Evolutionary conservation across 257 asterid species (phyloP).

Genomic region (Perilla frutescens): DNA sequence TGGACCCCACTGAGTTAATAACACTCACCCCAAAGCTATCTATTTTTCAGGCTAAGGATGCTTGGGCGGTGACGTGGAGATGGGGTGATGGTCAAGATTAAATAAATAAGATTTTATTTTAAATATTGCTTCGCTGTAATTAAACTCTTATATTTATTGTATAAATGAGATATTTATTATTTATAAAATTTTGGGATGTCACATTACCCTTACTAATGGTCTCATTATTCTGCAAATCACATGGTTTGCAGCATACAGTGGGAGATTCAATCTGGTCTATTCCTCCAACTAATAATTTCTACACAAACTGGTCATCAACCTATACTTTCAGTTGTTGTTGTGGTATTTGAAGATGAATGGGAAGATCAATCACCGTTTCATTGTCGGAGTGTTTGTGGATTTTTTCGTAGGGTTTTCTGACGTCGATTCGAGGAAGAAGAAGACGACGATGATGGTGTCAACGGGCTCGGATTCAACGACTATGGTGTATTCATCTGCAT

Average conservation of each 20-base stretch:
- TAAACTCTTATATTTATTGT: too few relatives aligned
- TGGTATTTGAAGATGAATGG: conserved; percentile 75
- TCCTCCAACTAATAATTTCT: conserved; percentile 58
- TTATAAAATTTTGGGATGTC: too few relatives aligned
- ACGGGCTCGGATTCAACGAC: background rate
- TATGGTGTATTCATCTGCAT: conserved; percentile 18
- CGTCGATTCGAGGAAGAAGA: background rate
- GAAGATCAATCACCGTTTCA: conserved; percentile 54
- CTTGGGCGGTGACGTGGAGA: too few relatives aligned
- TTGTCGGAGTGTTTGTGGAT: conserved; percentile 72
- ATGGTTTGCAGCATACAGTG: conserved; percentile 43
- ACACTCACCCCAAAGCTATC: too few relatives aligned
- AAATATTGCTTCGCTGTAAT: too few relatives aligned
- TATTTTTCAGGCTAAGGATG: too few relatives aligned
- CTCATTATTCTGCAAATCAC: conserved; percentile 2
- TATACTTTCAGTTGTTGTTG: conserved; percentile 52
- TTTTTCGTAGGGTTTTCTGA: conserved; percentile 41
- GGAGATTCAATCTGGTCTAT: conserved; percentile 81
- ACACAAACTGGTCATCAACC: conserved; percentile 70
- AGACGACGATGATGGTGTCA: background rate
- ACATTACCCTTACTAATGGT: background rate
- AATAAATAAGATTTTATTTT: too few relatives aligned
- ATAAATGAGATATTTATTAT: too few relatives aligned
- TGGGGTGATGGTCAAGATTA: too few relatives aligned
- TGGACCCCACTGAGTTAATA: too few relatives aligned